phyloP scores from a whole-genome alignment of 2,329 filamentous ascomycete genomes.

The Zalaria sp. region DNA sequence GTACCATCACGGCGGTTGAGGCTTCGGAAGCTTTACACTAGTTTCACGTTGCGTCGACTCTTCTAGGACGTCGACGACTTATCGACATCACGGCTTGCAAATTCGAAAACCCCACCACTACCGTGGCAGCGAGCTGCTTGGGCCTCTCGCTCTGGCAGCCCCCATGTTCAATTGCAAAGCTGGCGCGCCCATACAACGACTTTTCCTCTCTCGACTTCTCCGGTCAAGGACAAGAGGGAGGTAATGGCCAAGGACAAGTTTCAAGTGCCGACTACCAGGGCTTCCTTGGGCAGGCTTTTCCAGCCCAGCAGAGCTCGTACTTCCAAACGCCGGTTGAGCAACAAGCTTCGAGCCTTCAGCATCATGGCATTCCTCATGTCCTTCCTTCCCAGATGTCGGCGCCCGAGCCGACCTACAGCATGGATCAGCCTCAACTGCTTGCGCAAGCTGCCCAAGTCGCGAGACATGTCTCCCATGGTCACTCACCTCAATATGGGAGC shows the following conservation, averaged over 20 bases:
- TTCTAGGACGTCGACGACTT: no score
- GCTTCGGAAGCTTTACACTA: no score
- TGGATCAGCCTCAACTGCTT: conserved; percentile 14
- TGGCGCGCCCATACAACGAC: conserved; percentile 33
- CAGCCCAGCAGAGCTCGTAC: conserved; percentile 5
- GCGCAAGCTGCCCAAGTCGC: conserved; percentile 10
- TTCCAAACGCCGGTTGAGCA: conserved; percentile 5
- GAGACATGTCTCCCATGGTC: conserved; percentile 1
- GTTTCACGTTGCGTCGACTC: conserved; percentile 3
- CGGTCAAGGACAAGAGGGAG: conserved; percentile 27
- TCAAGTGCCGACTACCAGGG: conserved; percentile 13
- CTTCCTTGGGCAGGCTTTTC: conserved; percentile 12
- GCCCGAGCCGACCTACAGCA: conserved; percentile 12
- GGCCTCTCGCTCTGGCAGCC: conserved; percentile 36
- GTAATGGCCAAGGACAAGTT: conserved; percentile 16
- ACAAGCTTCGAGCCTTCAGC: conserved; percentile 9
- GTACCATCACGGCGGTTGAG: background rate
- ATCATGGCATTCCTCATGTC: conserved; percentile 14
- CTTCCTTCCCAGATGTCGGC: conserved; percentile 14
- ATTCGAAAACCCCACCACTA: no score
- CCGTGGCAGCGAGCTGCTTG: conserved; percentile 28
- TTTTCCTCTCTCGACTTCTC: conserved; percentile 29
- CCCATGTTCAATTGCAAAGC: conserved; percentile 35
- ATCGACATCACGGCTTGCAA: no score
- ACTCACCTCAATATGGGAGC: conserved; percentile 1